Base-by-base conservation (phyloP, 1,284 basidiomycete genomes). In the Hypsizygus ulmarius region DNA sequence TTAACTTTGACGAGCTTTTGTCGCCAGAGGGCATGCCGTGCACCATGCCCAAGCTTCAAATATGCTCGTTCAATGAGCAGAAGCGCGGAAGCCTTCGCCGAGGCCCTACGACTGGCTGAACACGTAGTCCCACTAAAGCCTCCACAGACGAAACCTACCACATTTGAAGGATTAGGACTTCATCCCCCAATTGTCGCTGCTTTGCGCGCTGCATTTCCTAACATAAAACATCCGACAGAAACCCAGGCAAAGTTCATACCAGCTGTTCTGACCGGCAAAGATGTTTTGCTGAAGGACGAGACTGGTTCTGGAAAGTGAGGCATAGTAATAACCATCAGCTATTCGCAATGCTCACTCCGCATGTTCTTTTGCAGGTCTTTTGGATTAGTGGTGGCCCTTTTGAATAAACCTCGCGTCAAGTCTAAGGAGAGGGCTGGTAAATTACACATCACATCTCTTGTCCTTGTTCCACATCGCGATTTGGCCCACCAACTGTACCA, bases 301-400 rank as follows among this genome's bases (percentile, higher is more conserved):
- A 87, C 88, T 11, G 88, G 87, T 4, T 79, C 81, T 38, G 88
- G 87, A 69, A 90, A 90, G 87, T 89, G 59, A 51, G 68, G 60
- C 15, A 25, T 15, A 33, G 35, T 43, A 36, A 41, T 27, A n/a
- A 41, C 27, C 33, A 18, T 10, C 12, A 39, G 30, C 30, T 33
- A 34, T 25, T 45, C 38, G 30, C 18, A 16, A 27, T 16, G n/a
- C 38, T 52, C 34, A 38, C 16, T n/a, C 49, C 42, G 45, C 14
- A 48, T 45, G 28, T 33, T 32, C 19, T 16, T 47, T 28, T 41
- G n/a, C 15, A 49, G 87, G 64, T 86, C 87, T 2, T 86, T 90
- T 58, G 86, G 83, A 1, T 62, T 84, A 16, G 67, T 84, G 27
- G 58, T 90, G 18, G 84, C 81, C 10, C 66, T 88, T 29, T 67